A percentile compares a stretch with the other conserved stretches of the same genome.
phyloP scores from a whole-genome alignment of 2,329 filamentous ascomycete genomes.

The Cladosporium austrohemisphaericum region DNA sequence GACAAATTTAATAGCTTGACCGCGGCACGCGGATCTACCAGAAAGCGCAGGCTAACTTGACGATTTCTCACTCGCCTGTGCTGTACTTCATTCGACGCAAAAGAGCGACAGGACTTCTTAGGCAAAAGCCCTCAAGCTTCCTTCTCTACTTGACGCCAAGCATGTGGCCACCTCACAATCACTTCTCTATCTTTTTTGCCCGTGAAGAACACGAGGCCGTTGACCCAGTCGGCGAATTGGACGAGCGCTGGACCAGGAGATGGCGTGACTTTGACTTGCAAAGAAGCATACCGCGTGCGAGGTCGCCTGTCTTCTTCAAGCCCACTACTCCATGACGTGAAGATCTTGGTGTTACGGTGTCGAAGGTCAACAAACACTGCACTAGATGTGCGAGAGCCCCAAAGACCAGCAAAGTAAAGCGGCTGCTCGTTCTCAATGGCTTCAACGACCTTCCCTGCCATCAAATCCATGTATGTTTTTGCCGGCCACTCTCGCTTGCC shows the following conservation, averaged over 20 bases:
- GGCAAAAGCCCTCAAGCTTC: too few relatives aligned
- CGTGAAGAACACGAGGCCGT: slow-evolving; percentile 17
- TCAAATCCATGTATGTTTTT: slow-evolving; percentile 14
- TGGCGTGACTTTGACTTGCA: neutral
- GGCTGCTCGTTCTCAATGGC: neutral
- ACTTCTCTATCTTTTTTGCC: too few relatives aligned
- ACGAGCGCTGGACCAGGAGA: slow-evolving; percentile 1
- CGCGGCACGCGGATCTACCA: too few relatives aligned
- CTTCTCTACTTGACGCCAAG: too few relatives aligned
- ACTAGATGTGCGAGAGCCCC: neutral
- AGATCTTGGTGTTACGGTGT: neutral
- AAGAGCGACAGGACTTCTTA: too few relatives aligned
- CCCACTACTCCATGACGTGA: slow-evolving; percentile 12
- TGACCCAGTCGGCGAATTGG: slow-evolving; percentile 10
- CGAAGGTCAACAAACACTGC: slow-evolving; percentile 9
- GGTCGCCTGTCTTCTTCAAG: slow-evolving; percentile 1
- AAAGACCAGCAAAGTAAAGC: slow-evolving; percentile 1
- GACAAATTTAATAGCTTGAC: too few relatives aligned
- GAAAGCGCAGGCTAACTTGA: too few relatives aligned
- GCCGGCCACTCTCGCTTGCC: too few relatives aligned
- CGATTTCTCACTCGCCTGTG: too few relatives aligned
- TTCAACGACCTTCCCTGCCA: slow-evolving; percentile 8
- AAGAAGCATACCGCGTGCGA: slow-evolving; percentile 1
- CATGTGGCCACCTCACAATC: too few relatives aligned
- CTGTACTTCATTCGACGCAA: too few relatives aligned